Evolutionary conservation across 1,139 yeast species (phyloP), one percentile per base, ranked within the genome.

Genomic region (Yamadazyma blattariae): DNA sequence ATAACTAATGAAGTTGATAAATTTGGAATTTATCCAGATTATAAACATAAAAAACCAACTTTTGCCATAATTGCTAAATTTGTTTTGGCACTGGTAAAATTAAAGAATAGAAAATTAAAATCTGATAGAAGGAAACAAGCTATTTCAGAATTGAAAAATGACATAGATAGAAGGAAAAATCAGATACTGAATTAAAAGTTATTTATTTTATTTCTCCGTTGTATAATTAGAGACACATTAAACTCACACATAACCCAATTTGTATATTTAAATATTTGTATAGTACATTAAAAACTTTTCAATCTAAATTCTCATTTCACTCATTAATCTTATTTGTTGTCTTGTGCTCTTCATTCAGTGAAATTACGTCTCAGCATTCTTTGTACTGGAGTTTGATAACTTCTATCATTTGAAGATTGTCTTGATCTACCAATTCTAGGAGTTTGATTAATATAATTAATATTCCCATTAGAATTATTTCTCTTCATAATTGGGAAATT

Each of bases 31-130:
- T 74, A 71, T 47, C 80, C 82, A 0, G 79, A 73, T 14, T 42
- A 39, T 29, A 38, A 24, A 14, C 13, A 13, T 5, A 41, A 47
- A 21, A 47, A 54, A 42, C 51, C 56, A 32, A 58, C 63, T 1
- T 63, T 75, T 38, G 60, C 52, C 33, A 49, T 46, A 16, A 45
- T 72, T 28, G 79, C 82, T 5, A 62, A 66, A 39, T 65, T 72
- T 42, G 86, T 81, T 5, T 56, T 82, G 41, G 83, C 86, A 1
- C 61, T 67, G 25, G 72, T 81, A 7, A 59, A 80, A 37, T 62
- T 82, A 18, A 68, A 61, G 45, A 69, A 62, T 29, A 54, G 79
- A 38, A 45, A 48, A 6, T 55, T 59, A 34, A 57, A 50, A 39
- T 52, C 62, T 3, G 52, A 52, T 27, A 47, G 41, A 32, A 51